Conservation (phyloP, 176 grass and related monocot species). For the Avena atlantica region DNA sequence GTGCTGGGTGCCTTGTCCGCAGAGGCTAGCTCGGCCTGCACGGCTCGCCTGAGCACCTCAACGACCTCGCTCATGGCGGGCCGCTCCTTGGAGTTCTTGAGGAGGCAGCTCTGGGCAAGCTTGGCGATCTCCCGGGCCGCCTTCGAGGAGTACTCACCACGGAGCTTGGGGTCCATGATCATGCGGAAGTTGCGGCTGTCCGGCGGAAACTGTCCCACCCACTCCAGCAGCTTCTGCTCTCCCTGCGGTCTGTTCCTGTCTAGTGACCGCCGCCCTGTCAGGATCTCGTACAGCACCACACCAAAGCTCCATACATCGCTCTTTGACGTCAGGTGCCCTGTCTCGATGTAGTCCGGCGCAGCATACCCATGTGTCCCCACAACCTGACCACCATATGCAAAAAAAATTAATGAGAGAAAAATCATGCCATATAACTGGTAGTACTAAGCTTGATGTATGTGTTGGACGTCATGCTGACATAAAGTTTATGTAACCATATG, state of each 20-base stretch:
- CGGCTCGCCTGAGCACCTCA: constrained; percentile 56
- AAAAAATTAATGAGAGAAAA: background rate
- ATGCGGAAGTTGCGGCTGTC: constrained; percentile 79
- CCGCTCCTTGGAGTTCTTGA: constrained; percentile 78
- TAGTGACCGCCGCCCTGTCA: constrained; percentile 79
- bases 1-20: background rate
- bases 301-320: constrained; percentile 98
- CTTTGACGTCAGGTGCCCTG: constrained; percentile 79
- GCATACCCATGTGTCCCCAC: constrained; percentile 95
- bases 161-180: constrained; percentile 89
- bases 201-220: constrained; percentile 77
- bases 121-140: constrained; percentile 81
- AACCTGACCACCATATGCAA: constrained; percentile 43
- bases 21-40: constrained; percentile 32
- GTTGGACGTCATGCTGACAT: constrained; percentile 29
- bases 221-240: constrained; percentile 90
- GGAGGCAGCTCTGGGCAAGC: constrained; percentile 74
- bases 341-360: constrained; percentile 90
- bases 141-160: constrained; percentile 66
- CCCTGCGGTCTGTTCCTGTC: constrained; percentile 66
- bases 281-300: constrained; percentile 91
- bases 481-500: background rate
- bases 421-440: background rate
- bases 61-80: constrained; percentile 81
- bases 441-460: background rate